Base-by-base conservation (phyloP, 192 early-diverging fungal species). In the Coemansia aciculifera region DNA sequence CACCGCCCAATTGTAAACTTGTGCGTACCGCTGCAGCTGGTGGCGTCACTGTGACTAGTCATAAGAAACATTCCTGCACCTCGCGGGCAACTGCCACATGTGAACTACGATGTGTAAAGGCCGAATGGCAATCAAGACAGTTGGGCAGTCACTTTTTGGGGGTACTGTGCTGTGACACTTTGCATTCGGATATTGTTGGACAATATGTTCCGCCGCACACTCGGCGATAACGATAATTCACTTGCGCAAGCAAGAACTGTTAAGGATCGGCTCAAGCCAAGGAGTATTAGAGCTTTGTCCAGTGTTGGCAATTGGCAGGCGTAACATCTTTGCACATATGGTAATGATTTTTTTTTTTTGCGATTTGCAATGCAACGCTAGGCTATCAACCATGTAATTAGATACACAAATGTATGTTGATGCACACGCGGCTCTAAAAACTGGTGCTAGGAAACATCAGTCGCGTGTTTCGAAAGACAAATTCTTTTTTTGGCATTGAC, bases 31-130 rank as follows among this genome's bases (percentile, higher is more conserved):
- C 54, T 56, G 54, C 54, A 17, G 12, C 13, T 17, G 29, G 54
- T 56, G 54, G 54, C 54, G 54, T 56, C 54, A 56, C 54, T 32
- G 29, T 56, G 52, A 34, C 52, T 56, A 17, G 13, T 31, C 52
- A 56, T 21, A 56, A 56, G n/a, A 12, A 5, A 24, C 23, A 15
- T 12, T 52, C 27, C 27, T 56, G 31, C 54, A 56, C 5, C 8
- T 48, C 19, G 29, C 27, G 31, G 34, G 54, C 54, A 56, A 56
- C 24, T 17, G 27, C 5, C 27, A 13, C 39, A 48, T 48, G 19
- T 15, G n/a, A 48, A 8, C 51, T 27, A 27, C 23, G 12, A 29
- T 5, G 27, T 12, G 24, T 49, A 23, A 27, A 13, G 12, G 27
- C 24, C 12, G 9, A 52, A 4, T 52, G 24, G 24, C 49, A 52